These are phyloP conservation scores for Sporothrix pseudoabietina DNA, from an alignment of 2,329 filamentous ascomycete genomes.

Conservation along the genomic window DNA sequence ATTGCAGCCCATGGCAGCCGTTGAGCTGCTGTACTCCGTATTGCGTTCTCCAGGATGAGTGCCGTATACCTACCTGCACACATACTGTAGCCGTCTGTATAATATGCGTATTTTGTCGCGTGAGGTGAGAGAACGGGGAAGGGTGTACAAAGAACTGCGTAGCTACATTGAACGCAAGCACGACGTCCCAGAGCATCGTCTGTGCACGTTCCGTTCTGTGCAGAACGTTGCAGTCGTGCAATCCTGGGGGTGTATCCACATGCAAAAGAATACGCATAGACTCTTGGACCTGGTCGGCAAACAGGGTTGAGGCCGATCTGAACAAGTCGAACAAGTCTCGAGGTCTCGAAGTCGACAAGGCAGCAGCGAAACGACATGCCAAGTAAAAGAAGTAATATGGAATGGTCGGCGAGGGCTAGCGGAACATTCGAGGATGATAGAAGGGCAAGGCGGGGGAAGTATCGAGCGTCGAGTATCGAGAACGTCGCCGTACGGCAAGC, in stretches of 20 bases:
- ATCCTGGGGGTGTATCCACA: background rate
- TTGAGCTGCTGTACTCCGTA: background rate
- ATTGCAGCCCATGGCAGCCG: background rate
- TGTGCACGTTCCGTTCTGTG: too few relatives aligned
- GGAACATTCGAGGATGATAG: background rate
- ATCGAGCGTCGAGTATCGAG: background rate
- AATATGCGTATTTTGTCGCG: background rate
- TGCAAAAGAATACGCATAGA: background rate
- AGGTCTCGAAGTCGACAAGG: conserved; percentile 4
- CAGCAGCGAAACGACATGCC: background rate
- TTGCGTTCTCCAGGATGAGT: too few relatives aligned
- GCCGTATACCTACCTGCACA: too few relatives aligned
- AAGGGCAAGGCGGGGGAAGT: background rate
- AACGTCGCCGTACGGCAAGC: background rate
- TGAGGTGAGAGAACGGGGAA: background rate
- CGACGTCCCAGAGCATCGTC: background rate
- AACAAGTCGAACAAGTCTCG: conserved; percentile 10
- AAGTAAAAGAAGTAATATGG: background rate
- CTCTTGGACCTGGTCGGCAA: background rate
- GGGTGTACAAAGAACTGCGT: background rate
- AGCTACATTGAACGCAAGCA: background rate
- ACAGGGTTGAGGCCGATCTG: background rate
- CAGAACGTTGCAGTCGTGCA: background rate
- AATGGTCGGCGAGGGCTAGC: background rate
- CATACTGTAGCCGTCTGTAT: background rate